phyloP scores from a whole-genome alignment of 768 basidiomycete species.

The Ramaria rubella region DNA sequence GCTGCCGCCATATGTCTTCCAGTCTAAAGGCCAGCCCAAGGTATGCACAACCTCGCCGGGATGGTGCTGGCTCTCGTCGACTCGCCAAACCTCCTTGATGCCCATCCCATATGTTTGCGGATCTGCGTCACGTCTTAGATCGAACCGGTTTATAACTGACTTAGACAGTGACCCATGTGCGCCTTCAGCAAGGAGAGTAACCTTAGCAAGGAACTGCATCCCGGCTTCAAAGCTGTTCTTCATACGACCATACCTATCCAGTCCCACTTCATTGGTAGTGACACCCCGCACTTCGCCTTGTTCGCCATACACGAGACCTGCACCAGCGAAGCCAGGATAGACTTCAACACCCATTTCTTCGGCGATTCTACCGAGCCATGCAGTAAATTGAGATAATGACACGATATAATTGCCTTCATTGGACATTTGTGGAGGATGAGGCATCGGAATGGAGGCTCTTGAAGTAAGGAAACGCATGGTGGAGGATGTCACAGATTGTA shows the following conservation, averaged over 20 bases:
- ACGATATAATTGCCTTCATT: conserved; percentile 92
- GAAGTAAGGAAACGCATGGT: conserved; percentile 82
- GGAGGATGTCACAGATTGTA: conserved; percentile 69
- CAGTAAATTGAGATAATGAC: conserved; percentile 80
- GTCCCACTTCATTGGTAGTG: conserved; percentile 88
- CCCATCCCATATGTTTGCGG: conserved; percentile 96
- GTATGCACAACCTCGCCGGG: conserved; percentile 85
- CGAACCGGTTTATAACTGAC: conserved; percentile 64
- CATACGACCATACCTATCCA: conserved; percentile 65
- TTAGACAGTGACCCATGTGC: conserved; percentile 91
- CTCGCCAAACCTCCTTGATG: conserved; percentile 95
- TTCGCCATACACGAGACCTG: conserved; percentile 65
- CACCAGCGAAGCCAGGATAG: conserved; percentile 95
- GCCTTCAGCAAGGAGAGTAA: conserved; percentile 90
- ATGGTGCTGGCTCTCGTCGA: conserved; percentile 53
- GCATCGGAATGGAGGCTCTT: conserved; percentile 67
- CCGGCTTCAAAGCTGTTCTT: conserved; percentile 93
- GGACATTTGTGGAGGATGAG: conserved; percentile 95
- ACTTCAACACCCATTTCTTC: conserved; percentile 88
- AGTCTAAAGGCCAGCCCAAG: conserved; percentile 87
- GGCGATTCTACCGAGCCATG: conserved; percentile 84
- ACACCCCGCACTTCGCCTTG: conserved; percentile 70
- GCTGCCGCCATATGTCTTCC: conserved; percentile 82
- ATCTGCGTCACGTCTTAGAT: conserved; percentile 60
- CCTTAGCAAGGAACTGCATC: conserved; percentile 90